Percentiles rank a stretch among this genome's conserved stretches.
phyloP scores from a whole-genome alignment of 2,329 filamentous ascomycete genomes.

The Coniochaeta prunicola region DNA sequence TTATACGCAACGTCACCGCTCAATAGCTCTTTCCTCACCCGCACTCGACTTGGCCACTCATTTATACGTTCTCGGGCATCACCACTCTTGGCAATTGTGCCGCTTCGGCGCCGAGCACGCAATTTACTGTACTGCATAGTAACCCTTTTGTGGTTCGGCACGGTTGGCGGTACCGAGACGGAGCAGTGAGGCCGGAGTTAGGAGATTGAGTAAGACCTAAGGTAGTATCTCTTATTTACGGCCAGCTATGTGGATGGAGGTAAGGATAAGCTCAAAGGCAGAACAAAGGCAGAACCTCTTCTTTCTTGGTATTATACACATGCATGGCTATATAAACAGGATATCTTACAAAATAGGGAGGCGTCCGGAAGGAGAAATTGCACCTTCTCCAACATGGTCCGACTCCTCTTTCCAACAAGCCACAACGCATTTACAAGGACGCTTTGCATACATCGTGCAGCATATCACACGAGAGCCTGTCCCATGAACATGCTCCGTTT shows the following conservation, averaged over 20 bases:
- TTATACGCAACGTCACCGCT: background rate
- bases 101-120: background rate
- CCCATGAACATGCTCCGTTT: conserved; percentile 83
- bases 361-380: background rate
- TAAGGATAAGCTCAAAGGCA: background rate
- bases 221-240: background rate
- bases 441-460: background rate
- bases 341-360: background rate
- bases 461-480: conserved; percentile 71
- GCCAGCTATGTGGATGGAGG: too few relatives aligned
- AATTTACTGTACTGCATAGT: background rate
- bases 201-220: too few relatives aligned
- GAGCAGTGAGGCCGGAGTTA: background rate
- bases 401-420: background rate
- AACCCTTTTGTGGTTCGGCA: background rate
- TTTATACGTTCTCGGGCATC: background rate
- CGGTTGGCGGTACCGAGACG: background rate
- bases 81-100: background rate
- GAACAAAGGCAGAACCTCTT: background rate
- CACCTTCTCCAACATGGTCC: background rate
- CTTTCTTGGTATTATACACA: background rate
- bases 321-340: background rate
- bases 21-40: background rate
- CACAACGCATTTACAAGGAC: background rate
- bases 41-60: background rate